Evolutionary conservation across 495 filamentous ascomycete genomes (phyloP).

Genomic region (Friedmanniomyces simplex): DNA sequence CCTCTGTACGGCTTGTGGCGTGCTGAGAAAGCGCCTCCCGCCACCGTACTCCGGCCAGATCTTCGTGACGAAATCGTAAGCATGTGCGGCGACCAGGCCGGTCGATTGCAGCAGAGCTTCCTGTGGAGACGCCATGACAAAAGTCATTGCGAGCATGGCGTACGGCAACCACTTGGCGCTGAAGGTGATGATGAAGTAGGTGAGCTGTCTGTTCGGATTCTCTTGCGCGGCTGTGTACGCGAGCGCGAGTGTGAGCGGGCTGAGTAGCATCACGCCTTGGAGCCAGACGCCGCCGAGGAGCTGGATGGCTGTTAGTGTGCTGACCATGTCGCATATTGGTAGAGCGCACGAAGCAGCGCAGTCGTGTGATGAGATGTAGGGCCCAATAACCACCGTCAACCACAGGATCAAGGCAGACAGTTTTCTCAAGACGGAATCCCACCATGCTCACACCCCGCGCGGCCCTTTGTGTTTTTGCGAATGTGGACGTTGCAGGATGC

Average conservation of each 20-base stretch:
- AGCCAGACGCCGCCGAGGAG: conserved; percentile 15
- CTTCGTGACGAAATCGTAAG: conserved; percentile 74
- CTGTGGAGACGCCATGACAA: conserved; percentile 45
- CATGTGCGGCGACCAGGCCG: conserved; percentile 71
- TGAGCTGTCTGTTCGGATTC: conserved; percentile 57
- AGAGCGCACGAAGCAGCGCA: neutral
- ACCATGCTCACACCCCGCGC: conserved; percentile 75
- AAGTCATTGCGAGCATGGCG: conserved; percentile 58
- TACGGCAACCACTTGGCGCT: conserved; percentile 64
- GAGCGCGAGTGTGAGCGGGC: conserved; percentile 62
- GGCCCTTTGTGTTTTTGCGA: conserved; percentile 63
- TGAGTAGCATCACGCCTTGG: conserved; percentile 27
- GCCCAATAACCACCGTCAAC: conserved; percentile 38
- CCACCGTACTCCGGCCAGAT: conserved; percentile 77
- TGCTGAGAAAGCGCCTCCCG: conserved; percentile 58
- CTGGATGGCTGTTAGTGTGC: conserved; percentile 9
- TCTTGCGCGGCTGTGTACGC: conserved; percentile 76
- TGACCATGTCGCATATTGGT: neutral
- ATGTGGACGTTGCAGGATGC: conserved; percentile 60
- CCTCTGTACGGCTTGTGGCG: conserved; percentile 54
- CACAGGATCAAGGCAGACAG: conserved; percentile 62
- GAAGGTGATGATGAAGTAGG: conserved; percentile 67
- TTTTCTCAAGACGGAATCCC: conserved; percentile 77
- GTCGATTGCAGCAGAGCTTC: conserved; percentile 46
- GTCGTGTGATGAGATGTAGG: conserved; percentile 57